A percentile compares a stretch with the other conserved stretches of the same genome.
Conservation (phyloP, 176 grass and related monocot genomes). For the Eragrostis nindensis region DNA sequence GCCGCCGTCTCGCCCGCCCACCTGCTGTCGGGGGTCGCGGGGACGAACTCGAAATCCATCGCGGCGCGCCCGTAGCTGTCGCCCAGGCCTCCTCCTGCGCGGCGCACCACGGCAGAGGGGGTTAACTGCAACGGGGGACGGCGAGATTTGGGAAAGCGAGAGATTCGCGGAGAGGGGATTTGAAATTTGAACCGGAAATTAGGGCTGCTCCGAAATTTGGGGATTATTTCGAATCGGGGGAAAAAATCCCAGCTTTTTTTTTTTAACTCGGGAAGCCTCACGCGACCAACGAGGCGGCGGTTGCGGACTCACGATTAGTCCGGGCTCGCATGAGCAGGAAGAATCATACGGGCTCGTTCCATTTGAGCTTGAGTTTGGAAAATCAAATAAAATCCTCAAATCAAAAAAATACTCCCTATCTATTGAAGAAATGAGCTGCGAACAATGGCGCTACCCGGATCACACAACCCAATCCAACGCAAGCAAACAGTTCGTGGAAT, state of each 20-base stretch:
- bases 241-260: background rate
- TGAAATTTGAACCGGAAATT: constrained; percentile 13
- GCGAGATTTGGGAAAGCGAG: constrained; percentile 25
- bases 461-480: background rate
- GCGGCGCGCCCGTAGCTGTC: constrained; percentile 6
- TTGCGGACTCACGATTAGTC: constrained; percentile 9
- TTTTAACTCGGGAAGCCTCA: background rate
- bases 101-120: background rate
- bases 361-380: background rate
- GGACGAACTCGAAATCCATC: constrained; percentile 51
- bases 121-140: background rate
- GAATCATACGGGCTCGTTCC: background rate
- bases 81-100: constrained; percentile 5
- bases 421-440: background rate
- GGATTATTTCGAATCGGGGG: background rate
- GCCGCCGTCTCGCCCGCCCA: constrained; percentile 41
- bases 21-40: constrained; percentile 39
- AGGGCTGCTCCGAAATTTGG: background rate
- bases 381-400: background rate
- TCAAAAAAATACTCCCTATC: background rate
- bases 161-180: constrained; percentile 14
- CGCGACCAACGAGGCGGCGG: constrained; percentile 5
- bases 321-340: background rate
- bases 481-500: background rate
- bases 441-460: background rate